Evolutionary conservation across 2,329 filamentous ascomycete species (phyloP).

Genomic region (Ophiostoma montium): DNA sequence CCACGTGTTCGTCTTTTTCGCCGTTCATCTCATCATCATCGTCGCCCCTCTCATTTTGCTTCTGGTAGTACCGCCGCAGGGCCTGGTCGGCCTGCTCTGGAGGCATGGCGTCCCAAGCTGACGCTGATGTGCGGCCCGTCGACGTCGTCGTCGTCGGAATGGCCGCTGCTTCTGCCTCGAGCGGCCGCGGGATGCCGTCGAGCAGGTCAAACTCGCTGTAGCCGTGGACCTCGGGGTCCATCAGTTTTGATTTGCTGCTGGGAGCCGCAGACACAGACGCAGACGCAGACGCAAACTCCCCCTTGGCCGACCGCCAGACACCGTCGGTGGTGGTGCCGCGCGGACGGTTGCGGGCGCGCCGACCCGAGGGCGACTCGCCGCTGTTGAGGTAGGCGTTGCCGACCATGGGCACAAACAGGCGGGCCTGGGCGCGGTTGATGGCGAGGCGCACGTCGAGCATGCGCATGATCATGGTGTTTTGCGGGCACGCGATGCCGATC

Average conservation of each 20-base stretch:
- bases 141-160: too few species aligned
- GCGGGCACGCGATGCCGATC: conserved; percentile 54
- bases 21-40: neutral
- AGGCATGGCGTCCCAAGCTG: neutral
- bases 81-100: neutral
- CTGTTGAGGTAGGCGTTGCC: neutral
- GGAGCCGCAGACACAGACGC: too few species aligned
- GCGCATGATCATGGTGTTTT: conserved; percentile 59
- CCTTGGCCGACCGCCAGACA: neutral
- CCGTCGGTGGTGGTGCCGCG: neutral
- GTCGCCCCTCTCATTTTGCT: neutral
- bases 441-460: conserved; percentile 57
- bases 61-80: neutral
- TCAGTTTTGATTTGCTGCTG: neutral
- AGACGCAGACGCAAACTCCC: neutral
- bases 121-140: too few species aligned
- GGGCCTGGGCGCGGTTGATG: neutral
- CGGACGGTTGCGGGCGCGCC: neutral
- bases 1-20: neutral
- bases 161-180: too few species aligned
- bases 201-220: neutral
- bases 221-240: neutral
- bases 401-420: neutral
- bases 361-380: neutral
- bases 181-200: neutral